phyloP scores from a whole-genome alignment of 2,329 filamentous ascomycete species.

The Tolypocladium sp. region DNA sequence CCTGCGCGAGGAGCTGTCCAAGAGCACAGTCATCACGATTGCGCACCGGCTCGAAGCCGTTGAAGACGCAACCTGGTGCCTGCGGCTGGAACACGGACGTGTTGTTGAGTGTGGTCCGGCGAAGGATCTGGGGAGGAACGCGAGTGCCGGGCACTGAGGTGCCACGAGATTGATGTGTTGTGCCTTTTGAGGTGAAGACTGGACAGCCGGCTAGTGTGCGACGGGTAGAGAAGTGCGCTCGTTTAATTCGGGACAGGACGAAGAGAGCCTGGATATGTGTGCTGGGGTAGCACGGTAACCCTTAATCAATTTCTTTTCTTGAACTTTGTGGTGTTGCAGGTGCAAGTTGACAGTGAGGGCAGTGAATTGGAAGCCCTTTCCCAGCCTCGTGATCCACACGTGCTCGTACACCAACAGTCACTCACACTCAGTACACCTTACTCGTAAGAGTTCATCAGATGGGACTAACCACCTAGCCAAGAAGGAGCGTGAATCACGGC shows the following conservation, averaged over 20 bases:
- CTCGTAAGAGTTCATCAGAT: no score
- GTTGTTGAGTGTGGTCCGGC: constrained; percentile 40
- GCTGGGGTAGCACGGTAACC: neutral
- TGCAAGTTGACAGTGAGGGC: no score
- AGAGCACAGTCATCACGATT: constrained; percentile 56
- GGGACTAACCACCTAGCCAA: no score
- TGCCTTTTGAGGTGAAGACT: no score
- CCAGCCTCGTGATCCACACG: no score
- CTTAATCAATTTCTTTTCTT: neutral
- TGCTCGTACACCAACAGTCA: no score
- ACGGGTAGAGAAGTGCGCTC: neutral
- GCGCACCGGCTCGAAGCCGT: constrained; percentile 58
- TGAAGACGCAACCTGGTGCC: constrained; percentile 44
- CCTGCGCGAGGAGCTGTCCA: constrained; percentile 41
- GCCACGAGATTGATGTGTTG: neutral
- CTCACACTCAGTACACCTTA: no score
- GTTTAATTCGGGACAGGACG: neutral
- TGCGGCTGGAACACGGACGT: constrained; percentile 41
- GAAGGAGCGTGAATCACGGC: no score
- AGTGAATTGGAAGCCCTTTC: neutral
- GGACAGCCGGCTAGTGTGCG: no score
- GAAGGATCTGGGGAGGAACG: constrained; percentile 3
- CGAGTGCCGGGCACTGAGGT: neutral
- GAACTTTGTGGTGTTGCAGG: no score
- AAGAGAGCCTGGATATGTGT: no score